Conservation (phyloP, 225 moss, liverwort and hornwort species). For the Asterella californica region DNA sequence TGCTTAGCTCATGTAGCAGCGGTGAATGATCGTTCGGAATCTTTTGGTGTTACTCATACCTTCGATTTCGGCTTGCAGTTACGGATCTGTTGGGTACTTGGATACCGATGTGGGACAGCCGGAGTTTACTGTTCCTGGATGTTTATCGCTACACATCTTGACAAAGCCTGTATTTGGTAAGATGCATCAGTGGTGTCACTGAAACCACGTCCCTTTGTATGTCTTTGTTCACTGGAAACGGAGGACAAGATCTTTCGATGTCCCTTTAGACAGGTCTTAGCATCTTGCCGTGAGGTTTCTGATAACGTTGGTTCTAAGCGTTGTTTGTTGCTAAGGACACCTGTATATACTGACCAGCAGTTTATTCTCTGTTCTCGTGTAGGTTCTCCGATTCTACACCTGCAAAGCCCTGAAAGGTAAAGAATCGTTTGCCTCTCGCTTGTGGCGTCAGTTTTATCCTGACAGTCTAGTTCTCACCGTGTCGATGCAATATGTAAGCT, state of each 20-base stretch:
- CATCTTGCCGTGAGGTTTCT: not conserved
- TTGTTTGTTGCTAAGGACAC: not conserved
- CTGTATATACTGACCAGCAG: not conserved
- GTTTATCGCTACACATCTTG: constrained; percentile 73
- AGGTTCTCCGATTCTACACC: constrained; percentile 93
- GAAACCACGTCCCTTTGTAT: not conserved
- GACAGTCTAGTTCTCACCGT: too few relatives aligned
- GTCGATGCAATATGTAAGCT: not conserved
- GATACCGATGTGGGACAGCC: constrained; percentile 94
- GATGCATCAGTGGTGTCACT: not conserved
- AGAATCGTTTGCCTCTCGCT: not conserved
- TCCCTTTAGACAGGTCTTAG: not conserved
- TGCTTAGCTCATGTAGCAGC: not conserved
- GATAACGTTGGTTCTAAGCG: not conserved
- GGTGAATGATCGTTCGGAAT: not conserved
- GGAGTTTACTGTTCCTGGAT: constrained; percentile 90
- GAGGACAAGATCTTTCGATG: not conserved
- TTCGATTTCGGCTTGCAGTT: constrained; percentile 37
- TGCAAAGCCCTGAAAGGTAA: constrained; percentile 81
- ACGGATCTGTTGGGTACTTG: constrained; percentile 78
- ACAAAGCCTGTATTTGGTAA: constrained; percentile 52
- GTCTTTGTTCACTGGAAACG: not conserved
- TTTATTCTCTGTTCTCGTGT: constrained; percentile 13
- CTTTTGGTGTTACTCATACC: not conserved
- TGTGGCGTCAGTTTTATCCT: not conserved